These are phyloP conservation scores for Vaccinium myrtillus DNA, from an alignment of 148 eudicot species.

Conservation along the genomic window DNA sequence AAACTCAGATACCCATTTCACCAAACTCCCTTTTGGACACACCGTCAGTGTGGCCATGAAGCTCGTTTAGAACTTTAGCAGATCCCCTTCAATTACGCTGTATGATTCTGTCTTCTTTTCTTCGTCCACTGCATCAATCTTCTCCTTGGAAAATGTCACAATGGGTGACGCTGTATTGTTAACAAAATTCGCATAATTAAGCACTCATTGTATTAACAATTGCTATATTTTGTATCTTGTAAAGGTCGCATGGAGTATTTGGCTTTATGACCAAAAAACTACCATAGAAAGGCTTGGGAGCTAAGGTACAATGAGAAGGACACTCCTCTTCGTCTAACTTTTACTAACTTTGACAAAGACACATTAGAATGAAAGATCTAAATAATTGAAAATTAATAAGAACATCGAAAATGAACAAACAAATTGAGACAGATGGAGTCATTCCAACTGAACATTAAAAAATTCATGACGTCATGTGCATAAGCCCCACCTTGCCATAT, in stretches of 20 bases:
- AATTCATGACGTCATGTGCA: neutral
- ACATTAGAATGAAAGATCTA: too few relatives aligned
- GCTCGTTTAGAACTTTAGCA: constrained; percentile 50
- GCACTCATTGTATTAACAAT: neutral
- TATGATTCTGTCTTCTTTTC: constrained; percentile 52
- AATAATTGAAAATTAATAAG: too few relatives aligned
- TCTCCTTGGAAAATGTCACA: constrained; percentile 53
- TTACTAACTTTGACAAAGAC: too few relatives aligned
- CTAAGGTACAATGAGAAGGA: too few relatives aligned
- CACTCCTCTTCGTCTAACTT: too few relatives aligned
- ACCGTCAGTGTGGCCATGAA: constrained; percentile 62
- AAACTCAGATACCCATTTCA: constrained; percentile 73
- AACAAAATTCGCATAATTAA: neutral
- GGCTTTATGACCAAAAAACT: too few relatives aligned
- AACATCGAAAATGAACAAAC: too few relatives aligned
- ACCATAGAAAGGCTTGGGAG: too few relatives aligned
- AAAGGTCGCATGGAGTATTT: too few relatives aligned
- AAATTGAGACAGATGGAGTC: too few relatives aligned
- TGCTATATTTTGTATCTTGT: too few relatives aligned
- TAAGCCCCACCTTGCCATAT: neutral
- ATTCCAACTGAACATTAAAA: neutral
- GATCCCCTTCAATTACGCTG: constrained; percentile 60
- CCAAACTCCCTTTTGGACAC: constrained; percentile 53
- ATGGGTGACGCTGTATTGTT: constrained; percentile 34
- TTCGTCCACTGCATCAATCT: constrained; percentile 63